phyloP scores from a whole-genome alignment of 768 basidiomycete genomes.

The Lactarius tabidus region DNA sequence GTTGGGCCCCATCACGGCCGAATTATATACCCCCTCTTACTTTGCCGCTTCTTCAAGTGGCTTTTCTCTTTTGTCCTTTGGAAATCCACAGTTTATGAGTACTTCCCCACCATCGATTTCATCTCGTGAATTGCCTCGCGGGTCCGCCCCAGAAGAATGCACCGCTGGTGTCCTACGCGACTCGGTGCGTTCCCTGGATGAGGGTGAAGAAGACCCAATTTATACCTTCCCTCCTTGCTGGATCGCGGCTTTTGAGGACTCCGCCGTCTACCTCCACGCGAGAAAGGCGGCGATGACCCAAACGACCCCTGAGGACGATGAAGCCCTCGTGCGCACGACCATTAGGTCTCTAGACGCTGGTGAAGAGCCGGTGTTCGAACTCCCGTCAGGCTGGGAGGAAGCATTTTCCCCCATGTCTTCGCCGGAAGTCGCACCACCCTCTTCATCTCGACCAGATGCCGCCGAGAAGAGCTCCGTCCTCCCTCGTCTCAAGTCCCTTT shows the following conservation, averaged over 20 bases:
- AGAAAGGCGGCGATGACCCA: background rate
- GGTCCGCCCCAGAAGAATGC: background rate
- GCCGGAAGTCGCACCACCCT: background rate
- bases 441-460: background rate
- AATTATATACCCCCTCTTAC: background rate
- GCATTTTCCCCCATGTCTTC: background rate
- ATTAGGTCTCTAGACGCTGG: conserved; percentile 18
- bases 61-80: background rate
- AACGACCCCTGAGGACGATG: conserved; percentile 10
- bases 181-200: background rate
- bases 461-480: conserved; percentile 14
- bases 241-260: conserved; percentile 1
- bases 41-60: background rate
- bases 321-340: conserved; percentile 13
- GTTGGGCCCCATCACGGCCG: background rate
- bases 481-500: conserved; percentile 14
- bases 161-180: background rate
- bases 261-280: conserved; percentile 1
- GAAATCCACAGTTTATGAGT: conserved; percentile 1
- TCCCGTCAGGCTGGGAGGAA: conserved; percentile 16
- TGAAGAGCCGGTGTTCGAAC: conserved; percentile 16
- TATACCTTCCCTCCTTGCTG: background rate
- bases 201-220: conserved; percentile 2
- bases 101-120: conserved; percentile 1
- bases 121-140: background rate